These are phyloP conservation scores for Cercospora zeae-maydis DNA, from an alignment of 2,329 filamentous ascomycete genomes.

Conservation along the genomic window DNA sequence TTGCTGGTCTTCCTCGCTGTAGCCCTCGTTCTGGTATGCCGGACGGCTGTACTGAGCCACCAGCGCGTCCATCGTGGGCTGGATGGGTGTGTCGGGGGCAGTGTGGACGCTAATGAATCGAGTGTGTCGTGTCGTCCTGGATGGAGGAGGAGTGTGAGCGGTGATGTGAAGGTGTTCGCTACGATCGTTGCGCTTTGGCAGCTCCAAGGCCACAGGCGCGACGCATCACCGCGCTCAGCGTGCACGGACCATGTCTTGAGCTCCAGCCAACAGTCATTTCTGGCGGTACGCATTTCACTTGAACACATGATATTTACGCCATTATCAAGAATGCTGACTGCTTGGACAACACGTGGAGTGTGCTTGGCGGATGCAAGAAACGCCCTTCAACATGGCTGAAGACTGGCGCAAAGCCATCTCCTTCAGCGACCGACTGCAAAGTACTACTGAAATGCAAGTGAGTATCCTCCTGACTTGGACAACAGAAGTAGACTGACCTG, in stretches of 20 bases:
- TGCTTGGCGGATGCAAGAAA: background rate
- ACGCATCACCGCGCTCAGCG: slow-evolving; percentile 12
- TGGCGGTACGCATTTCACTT: background rate
- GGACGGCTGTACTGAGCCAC: slow-evolving; percentile 87
- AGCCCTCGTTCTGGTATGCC: slow-evolving; percentile 68
- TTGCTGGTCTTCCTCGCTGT: slow-evolving; percentile 59
- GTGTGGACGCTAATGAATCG: background rate
- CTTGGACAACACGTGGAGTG: background rate
- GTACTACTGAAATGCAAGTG: slow-evolving; percentile 50
- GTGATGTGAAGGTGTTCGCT: slow-evolving; percentile 4
- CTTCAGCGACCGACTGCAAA: slow-evolving; percentile 46
- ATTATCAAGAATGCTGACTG: background rate
- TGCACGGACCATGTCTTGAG: slow-evolving; percentile 6
- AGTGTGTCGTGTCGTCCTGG: background rate
- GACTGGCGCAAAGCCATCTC: slow-evolving; percentile 43
- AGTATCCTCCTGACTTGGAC: slow-evolving; percentile 9
- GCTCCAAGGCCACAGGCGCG: slow-evolving; percentile 15
- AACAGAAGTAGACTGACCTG: slow-evolving; percentile 12
- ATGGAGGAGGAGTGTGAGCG: slow-evolving; percentile 3
- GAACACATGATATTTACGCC: background rate
- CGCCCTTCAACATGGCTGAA: slow-evolving; percentile 22
- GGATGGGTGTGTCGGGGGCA: background rate
- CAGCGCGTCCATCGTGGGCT: slow-evolving; percentile 74
- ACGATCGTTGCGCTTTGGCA: slow-evolving; percentile 1
- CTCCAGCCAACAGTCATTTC: background rate